phyloP scores from a whole-genome alignment of 1,284 basidiomycete species.

The Bondarzewia mesenterica region DNA sequence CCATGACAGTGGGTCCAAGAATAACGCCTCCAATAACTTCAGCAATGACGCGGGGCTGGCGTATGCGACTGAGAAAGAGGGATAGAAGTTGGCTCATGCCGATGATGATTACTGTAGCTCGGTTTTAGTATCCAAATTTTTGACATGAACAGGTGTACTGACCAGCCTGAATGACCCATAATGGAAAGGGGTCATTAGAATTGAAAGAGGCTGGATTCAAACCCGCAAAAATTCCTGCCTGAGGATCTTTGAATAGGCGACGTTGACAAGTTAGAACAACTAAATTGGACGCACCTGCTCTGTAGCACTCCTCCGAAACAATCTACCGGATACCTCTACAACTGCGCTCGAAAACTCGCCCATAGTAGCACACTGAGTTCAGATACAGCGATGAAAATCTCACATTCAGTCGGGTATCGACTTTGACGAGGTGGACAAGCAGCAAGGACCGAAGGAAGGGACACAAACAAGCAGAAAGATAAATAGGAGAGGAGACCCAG shows the following conservation, averaged over 20 bases:
- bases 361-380: too few species aligned
- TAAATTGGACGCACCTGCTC: constrained; percentile 37
- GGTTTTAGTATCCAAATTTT: constrained; percentile 7
- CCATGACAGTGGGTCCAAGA: constrained; percentile 70
- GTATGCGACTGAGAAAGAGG: constrained; percentile 53
- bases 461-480: too few species aligned
- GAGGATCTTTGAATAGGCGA: not conserved
- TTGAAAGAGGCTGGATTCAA: constrained; percentile 60
- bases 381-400: too few species aligned
- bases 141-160: constrained; percentile 14
- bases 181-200: constrained; percentile 56
- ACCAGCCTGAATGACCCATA: constrained; percentile 82
- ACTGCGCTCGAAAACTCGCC: constrained; percentile 33
- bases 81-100: constrained; percentile 66
- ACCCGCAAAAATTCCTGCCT: constrained; percentile 60
- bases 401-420: too few species aligned
- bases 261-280: too few species aligned
- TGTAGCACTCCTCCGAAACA: constrained; percentile 28
- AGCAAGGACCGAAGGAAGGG: too few species aligned
- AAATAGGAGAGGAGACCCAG: too few species aligned
- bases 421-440: too few species aligned
- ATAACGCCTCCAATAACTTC: constrained; percentile 84
- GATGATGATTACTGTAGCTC: constrained; percentile 57
- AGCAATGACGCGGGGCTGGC: constrained; percentile 82
- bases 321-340: constrained; percentile 21